Conservation (phyloP, 2,329 filamentous ascomycete genomes). For the Fusarium sp. region DNA sequence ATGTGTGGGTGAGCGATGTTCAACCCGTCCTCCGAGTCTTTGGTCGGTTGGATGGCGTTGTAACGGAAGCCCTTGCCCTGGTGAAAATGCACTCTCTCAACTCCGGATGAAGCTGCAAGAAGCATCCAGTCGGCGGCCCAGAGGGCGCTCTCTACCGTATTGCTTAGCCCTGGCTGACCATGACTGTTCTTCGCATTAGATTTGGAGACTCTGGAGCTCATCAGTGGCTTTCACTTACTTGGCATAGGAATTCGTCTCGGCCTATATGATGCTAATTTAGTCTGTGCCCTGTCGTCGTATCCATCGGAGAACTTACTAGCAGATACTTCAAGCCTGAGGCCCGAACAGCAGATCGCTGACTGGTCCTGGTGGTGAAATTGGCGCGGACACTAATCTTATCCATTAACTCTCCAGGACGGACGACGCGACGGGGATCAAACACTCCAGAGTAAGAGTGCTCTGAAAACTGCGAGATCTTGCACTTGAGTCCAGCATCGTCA, state of each 20-base stretch:
- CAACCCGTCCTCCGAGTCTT: background rate
- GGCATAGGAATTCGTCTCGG: background rate
- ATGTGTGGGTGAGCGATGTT: background rate
- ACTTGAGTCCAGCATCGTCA: background rate
- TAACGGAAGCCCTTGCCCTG: background rate
- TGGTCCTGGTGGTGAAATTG: background rate
- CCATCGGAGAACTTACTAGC: background rate
- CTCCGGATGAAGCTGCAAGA: background rate
- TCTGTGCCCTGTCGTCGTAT: background rate
- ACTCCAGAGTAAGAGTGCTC: background rate
- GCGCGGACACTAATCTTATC: background rate
- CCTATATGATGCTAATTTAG: background rate
- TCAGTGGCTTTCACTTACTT: background rate
- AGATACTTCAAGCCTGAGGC: background rate
- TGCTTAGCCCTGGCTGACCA: background rate
- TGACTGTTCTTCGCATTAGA: background rate
- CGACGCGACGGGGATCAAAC: background rate
- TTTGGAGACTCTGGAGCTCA: background rate
- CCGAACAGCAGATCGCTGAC: background rate
- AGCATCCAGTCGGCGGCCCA: background rate
- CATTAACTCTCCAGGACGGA: background rate
- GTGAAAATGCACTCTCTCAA: background rate
- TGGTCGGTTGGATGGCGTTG: background rate
- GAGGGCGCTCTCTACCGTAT: background rate
- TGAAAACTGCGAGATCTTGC: background rate